These are phyloP conservation scores for Monascus ruber DNA, from an alignment of 2,329 filamentous ascomycete genomes.

Conservation along the genomic window DNA sequence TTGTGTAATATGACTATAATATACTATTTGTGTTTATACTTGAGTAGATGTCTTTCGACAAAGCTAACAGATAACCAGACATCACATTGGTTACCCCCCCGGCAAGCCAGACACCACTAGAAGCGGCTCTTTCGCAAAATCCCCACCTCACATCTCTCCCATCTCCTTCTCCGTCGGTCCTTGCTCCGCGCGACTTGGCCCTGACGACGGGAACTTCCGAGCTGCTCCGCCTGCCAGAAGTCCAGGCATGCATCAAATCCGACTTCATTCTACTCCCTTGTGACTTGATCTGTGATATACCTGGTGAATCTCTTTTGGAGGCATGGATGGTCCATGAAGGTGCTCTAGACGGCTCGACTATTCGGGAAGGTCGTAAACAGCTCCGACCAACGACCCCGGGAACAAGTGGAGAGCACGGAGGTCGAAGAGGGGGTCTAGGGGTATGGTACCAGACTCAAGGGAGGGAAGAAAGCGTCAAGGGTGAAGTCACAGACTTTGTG, in stretches of 20 bases:
- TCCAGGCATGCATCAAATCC: constrained; percentile 63
- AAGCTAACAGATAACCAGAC: constrained; percentile 16
- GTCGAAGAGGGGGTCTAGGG: constrained; percentile 65
- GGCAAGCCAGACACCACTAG: constrained; percentile 30
- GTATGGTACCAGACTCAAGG: constrained; percentile 86
- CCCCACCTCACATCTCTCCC: constrained; percentile 40
- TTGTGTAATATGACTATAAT: not conserved
- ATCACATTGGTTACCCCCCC: constrained; percentile 40
- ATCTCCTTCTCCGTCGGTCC: constrained; percentile 50
- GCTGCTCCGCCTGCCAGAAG: constrained; percentile 71
- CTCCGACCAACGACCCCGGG: constrained; percentile 35
- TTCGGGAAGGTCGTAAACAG: constrained; percentile 28
- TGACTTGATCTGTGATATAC: constrained; percentile 82
- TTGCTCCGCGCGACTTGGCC: constrained; percentile 65
- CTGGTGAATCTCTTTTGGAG: constrained; percentile 70
- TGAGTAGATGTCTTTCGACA: not conserved
- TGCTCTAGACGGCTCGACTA: constrained; percentile 51
- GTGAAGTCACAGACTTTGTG: constrained; percentile 87
- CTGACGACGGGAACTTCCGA: constrained; percentile 84
- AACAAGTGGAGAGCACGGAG: constrained; percentile 44
- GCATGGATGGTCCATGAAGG: constrained; percentile 83
- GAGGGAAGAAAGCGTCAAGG: constrained; percentile 61
- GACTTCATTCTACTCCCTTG: constrained; percentile 90
- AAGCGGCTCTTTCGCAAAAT: constrained; percentile 38
- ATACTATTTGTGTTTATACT: not conserved